These are phyloP conservation scores for Pichia thaimueangensis DNA, from an alignment of 805 yeast genomes.

Conservation along the genomic window DNA sequence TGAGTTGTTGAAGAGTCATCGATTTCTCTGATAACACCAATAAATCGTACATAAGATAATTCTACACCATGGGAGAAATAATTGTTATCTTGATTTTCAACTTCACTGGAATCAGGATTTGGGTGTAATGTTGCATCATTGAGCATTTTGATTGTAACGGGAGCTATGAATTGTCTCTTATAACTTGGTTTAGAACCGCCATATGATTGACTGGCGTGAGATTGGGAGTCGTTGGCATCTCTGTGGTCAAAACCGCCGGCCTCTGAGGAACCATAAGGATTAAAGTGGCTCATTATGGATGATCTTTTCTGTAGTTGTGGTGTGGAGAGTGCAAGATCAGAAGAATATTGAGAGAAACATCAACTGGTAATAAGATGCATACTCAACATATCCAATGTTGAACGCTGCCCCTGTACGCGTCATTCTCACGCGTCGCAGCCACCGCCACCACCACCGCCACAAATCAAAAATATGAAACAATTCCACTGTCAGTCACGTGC, in stretches of 20 bases:
- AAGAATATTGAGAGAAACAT: no score
- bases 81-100: constrained; percentile 61
- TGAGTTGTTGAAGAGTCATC: constrained; percentile 50
- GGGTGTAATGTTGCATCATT: no score
- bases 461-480: background rate
- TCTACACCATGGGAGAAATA: constrained; percentile 54
- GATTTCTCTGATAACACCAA: constrained; percentile 66
- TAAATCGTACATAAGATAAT: constrained; percentile 55
- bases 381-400: no score
- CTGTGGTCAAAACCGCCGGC: constrained; percentile 25
- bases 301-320: no score
- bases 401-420: background rate
- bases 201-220: constrained; percentile 11
- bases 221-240: constrained; percentile 13
- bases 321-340: no score
- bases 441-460: background rate
- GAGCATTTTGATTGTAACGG: constrained; percentile 72
- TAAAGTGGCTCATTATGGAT: constrained; percentile 26
- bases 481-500: background rate
- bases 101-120: no score
- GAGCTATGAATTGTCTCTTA: constrained; percentile 38
- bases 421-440: background rate
- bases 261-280: constrained; percentile 33
- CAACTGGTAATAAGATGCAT: no score
- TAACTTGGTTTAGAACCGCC: constrained; percentile 15